Evolutionary conservation across 2,329 filamentous ascomycete genomes (phyloP), one percentile per base, ranked within the genome.

Genomic region (Allantophomopsis cytisporea): DNA sequence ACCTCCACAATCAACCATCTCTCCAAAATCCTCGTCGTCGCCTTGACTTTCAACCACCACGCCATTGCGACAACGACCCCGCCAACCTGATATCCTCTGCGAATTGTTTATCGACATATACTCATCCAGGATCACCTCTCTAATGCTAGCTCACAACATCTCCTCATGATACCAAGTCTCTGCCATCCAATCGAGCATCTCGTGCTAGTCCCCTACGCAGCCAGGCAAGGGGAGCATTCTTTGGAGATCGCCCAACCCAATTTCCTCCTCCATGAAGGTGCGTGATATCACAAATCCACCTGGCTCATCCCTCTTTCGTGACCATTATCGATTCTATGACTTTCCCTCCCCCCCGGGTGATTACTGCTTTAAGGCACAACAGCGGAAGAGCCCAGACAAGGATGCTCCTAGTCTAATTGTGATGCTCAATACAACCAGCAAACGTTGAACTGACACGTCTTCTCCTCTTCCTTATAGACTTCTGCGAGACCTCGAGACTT

Each of bases 401-500:
- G 23, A 28, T 28, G 23, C 23, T 28, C 23, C 23, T 28, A 28
- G 31, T 34, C 14, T 34, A 15, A 34, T 34, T 13, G 16, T 17
- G 31, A 28, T 28, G 23, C 23, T 28, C 31, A 34, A 14, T 6
- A 34, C 31, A 3, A 34, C 31, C 14, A 34, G 14, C 7, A 8
- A 14, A 34, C n/a, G 15, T 34, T 34, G 14, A 34, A 15, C 31
- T 34, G 13, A 14, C 16, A 34, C 31, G 16, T 15, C 16, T 34
- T 5, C 16, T 15, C 16, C 31, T 34, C 14, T 17, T 5, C 31
- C 8, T 39, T 43, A 39, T 45, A 59, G 56, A 56, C 56, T 42
- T 55, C 55, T 41, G 47, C 55, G 34, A 53, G 54, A 50, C 53
- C 54, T 39, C 51, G 52, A 45, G 55, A 57, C 34, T 46, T 56